Conservation (phyloP, 306 rosid species). For the Vigna unguiculata region DNA sequence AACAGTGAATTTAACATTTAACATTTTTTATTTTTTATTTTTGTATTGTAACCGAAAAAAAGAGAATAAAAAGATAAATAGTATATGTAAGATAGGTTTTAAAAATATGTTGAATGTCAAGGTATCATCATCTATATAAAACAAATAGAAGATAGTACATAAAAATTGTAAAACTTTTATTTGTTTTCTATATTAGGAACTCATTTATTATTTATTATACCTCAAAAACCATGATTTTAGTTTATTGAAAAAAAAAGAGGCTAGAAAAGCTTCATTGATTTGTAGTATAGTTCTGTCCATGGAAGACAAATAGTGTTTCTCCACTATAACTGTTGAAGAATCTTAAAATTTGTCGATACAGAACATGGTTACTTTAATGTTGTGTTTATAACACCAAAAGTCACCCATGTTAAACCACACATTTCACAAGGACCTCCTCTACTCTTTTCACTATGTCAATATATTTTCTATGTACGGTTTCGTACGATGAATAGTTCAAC, state of each 20-base stretch:
- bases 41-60: no score
- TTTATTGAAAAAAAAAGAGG: no score
- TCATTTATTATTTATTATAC: no score
- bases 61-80: no score
- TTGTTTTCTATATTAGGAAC: background rate
- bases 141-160: background rate
- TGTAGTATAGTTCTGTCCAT: background rate
- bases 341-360: background rate
- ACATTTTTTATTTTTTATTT: no score
- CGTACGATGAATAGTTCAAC: background rate
- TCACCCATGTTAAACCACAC: background rate
- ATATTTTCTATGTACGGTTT: background rate
- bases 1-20: no score
- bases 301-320: slow-evolving; percentile 5
- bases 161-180: background rate
- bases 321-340: slow-evolving; percentile 1
- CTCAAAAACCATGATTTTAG: no score
- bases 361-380: background rate
- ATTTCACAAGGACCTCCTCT: background rate
- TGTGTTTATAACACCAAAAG: background rate
- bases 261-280: background rate
- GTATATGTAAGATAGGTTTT: no score
- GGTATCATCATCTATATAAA: background rate
- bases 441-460: background rate
- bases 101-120: no score